Base-by-base conservation (phyloP, 1,284 basidiomycete genomes). In the Ustilago tritici region DNA sequence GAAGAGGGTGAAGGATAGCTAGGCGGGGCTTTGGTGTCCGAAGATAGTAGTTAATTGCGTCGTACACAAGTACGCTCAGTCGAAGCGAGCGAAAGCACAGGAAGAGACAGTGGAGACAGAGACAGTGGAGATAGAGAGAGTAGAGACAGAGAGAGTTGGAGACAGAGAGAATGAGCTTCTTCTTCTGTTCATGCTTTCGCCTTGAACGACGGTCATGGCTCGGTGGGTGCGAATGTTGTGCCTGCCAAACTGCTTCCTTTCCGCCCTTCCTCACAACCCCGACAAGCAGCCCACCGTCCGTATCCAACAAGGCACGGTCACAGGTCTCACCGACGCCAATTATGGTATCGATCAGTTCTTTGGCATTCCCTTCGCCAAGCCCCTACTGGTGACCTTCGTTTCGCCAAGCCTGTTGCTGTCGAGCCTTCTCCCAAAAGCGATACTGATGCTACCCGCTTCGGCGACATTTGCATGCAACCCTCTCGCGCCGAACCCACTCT, bases 311-410 rank as follows among this genome's bases (percentile, higher is more conserved):
- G 73, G 73, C 52, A 70, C 43, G 12, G 73, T 71, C 40, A 50
- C 56, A 15, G 73, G 73, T 35, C 50, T 54, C 19, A 43, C 55
- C 38, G 69, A 68, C 34, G 14, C 55, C 15, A 62, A 46, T 43
- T 71, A 68, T 31, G 36, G 56, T 1, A 41, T 76, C 14, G 73
- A 76, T 11, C 64, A 66, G 11, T 76, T 76, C 63, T 70, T 76
- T 32, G 79, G 77, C 43, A 76, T 80, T 34, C 79, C 79, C 12
- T 81, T 59, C 38, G 79, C 70, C 46, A 63, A 73, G 38, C 58
- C 77, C 72, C 76, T 19, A 58, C 70, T 1, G 69, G 67, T 19
- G 23, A 73, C 0, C 73, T 76, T 31, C 72, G 78, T 11, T 80
- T 78, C 57, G 65, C 71, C 46, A 67, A 64, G 34, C 65, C 79